A percentile compares a stretch with the other conserved stretches of the same genome.
phyloP scores from a whole-genome alignment of 140 eudicot genomes.

The Cichorium intybus region DNA sequence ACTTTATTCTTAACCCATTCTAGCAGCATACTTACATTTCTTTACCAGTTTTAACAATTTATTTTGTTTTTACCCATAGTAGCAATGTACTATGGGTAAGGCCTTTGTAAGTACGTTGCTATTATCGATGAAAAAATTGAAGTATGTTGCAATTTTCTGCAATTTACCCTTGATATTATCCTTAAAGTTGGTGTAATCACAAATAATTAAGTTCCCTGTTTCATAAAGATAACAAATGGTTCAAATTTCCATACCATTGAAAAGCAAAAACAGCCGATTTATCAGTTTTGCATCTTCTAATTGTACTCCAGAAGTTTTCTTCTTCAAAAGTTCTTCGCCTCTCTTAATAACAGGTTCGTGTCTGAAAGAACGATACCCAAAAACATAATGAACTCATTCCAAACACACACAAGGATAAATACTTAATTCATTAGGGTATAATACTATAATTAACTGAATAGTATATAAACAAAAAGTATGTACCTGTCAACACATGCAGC shows the following conservation, averaged over 20 bases:
- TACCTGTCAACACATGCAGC: constrained; percentile 94
- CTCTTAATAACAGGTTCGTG: constrained; percentile 78
- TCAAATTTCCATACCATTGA: constrained; percentile 64
- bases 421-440: no score
- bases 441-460: no score
- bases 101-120: not conserved
- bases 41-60: not conserved
- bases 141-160: not conserved
- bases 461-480: not conserved
- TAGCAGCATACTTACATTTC: not conserved
- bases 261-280: constrained; percentile 62
- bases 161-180: not conserved
- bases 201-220: constrained; percentile 16
- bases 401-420: constrained; percentile 4
- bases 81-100: no score
- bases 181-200: not conserved
- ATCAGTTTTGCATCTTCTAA: constrained; percentile 72
- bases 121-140: not conserved
- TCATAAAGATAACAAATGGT: constrained; percentile 13
- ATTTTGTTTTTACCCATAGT: no score
- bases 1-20: not conserved
- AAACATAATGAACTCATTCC: constrained; percentile 6
- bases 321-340: constrained; percentile 93
- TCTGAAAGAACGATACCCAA: constrained; percentile 42
- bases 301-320: constrained; percentile 73